Percentiles rank a stretch among this genome's conserved stretches.
Conservation (phyloP, 352 stramenopile species). For the Blastocystis sp. region DNA sequence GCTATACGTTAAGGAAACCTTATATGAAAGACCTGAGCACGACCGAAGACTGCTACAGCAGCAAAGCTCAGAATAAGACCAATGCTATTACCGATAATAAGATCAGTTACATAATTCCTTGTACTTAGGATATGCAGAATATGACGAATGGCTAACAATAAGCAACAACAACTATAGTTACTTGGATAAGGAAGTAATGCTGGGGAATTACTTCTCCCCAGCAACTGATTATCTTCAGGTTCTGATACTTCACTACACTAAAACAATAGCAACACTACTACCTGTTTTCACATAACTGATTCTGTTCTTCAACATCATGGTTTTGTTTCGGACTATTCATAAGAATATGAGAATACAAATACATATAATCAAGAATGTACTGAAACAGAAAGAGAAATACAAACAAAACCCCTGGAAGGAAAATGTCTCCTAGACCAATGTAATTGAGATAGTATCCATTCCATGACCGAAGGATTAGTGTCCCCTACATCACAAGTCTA, state of each 20-base stretch:
- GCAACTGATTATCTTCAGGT: neutral
- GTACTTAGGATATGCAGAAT: neutral
- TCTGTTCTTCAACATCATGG: neutral
- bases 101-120: conserved; percentile 9
- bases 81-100: neutral
- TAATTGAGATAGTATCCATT: neutral
- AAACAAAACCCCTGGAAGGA: conserved; percentile 3
- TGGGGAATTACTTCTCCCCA: neutral
- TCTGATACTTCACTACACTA: neutral
- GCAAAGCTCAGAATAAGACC: neutral
- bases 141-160: neutral
- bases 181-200: neutral
- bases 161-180: neutral
- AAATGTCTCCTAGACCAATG: neutral
- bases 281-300: neutral
- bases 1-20: neutral
- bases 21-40: neutral
- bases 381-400: conserved; percentile 1
- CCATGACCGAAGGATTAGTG: neutral
- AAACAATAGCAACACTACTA: neutral
- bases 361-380: neutral
- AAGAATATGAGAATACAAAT: too few species aligned
- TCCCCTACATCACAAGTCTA: neutral
- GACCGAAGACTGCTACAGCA: neutral
- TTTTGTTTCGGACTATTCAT: neutral